Conservation (phyloP, 176 grass and related monocot species). For the Oryza rufipogon region DNA sequence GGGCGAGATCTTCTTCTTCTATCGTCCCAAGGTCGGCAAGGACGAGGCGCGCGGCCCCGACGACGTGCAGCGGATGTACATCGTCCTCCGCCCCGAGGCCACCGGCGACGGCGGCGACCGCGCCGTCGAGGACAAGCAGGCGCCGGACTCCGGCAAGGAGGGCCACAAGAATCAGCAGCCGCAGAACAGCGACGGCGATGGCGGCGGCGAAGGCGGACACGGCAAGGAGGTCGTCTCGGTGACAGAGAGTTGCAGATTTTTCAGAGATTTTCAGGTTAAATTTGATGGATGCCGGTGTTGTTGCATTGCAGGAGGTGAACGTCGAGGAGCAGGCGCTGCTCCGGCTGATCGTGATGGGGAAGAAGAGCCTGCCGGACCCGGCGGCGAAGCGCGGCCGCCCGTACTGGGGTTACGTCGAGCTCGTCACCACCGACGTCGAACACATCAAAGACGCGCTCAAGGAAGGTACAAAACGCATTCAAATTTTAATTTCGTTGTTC, state of each 20-base stretch:
- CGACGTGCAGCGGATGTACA: constrained; percentile 78
- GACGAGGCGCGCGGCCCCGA: constrained; percentile 62
- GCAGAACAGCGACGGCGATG: no score
- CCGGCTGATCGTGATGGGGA: constrained; percentile 73
- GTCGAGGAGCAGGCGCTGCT: constrained; percentile 62
- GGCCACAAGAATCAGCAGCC: constrained; percentile 42
- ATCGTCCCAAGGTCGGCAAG: constrained; percentile 80
- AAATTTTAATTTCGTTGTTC: no score
- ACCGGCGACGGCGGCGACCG: constrained; percentile 41
- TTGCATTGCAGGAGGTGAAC: constrained; percentile 63
- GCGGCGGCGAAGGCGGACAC: constrained; percentile 53
- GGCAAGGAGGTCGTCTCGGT: constrained; percentile 51
- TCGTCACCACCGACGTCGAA: constrained; percentile 65
- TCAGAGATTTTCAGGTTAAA: no score
- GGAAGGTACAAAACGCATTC: constrained; percentile 36
- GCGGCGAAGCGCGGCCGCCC: constrained; percentile 58
- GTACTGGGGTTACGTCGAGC: constrained; percentile 79
- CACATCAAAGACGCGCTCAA: constrained; percentile 68
- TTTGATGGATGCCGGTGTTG: neutral
- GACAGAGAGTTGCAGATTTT: no score
- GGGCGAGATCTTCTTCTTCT: constrained; percentile 97
- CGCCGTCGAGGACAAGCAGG: constrained; percentile 74
- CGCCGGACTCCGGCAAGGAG: constrained; percentile 69
- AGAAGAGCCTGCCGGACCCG: constrained; percentile 78
- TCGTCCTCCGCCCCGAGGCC: constrained; percentile 75